phyloP scores from a whole-genome alignment of 2,329 filamentous ascomycete species.

The Mycosphaerella arachidis region DNA sequence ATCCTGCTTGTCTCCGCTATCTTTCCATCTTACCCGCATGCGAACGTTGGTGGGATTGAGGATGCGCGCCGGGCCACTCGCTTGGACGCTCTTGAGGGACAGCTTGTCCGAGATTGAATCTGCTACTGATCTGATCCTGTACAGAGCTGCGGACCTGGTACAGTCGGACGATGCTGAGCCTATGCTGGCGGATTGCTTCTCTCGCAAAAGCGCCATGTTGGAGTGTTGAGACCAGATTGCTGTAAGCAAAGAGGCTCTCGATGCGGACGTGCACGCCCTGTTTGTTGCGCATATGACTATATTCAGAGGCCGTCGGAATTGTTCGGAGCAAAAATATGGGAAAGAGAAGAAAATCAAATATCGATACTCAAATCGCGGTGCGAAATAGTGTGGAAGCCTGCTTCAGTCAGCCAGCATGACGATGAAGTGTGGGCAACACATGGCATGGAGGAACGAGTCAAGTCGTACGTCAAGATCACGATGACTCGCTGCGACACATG shows the following conservation, averaged over 20 bases:
- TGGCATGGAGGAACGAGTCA: neutral
- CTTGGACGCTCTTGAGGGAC: slow-evolving; percentile 12
- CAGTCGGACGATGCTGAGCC: neutral
- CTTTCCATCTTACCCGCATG: slow-evolving; percentile 12
- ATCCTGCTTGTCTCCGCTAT: neutral
- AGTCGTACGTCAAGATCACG: neutral
- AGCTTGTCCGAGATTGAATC: slow-evolving; percentile 6
- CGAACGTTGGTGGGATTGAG: slow-evolving; percentile 20
- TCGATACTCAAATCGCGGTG: neutral
- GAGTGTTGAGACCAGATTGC: too few relatives aligned
- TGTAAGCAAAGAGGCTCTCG: too few relatives aligned
- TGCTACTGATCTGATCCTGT: neutral
- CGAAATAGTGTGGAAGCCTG: neutral
- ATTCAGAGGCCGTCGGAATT: neutral
- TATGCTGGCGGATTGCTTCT: neutral
- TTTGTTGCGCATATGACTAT: too few relatives aligned
- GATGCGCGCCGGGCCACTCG: slow-evolving; percentile 10
- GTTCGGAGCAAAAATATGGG: neutral
- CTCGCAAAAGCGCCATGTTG: neutral
- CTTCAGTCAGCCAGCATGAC: neutral
- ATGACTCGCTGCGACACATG: neutral
- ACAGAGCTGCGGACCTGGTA: neutral
- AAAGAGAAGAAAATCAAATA: neutral
- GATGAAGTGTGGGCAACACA: neutral
- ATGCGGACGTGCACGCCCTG: too few relatives aligned